Conservation (phyloP, 2,329 filamentous ascomycete genomes). For the Cadophora sp. region DNA sequence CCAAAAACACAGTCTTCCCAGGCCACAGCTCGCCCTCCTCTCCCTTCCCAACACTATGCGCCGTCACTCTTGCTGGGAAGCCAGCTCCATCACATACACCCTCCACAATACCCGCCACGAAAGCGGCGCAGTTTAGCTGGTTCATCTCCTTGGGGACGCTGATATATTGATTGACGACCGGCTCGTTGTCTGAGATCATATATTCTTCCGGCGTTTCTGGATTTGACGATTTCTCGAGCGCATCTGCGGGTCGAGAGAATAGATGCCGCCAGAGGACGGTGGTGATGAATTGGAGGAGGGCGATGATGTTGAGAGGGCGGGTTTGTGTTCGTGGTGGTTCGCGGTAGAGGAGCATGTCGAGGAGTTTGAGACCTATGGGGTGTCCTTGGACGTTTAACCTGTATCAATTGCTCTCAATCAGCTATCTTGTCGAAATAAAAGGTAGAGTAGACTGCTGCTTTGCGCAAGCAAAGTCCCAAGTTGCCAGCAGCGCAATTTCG, state of each 20-base stretch:
- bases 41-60: slow-evolving; percentile 74
- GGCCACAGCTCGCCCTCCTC: slow-evolving; percentile 86
- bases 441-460: not conserved
- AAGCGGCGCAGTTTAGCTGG: slow-evolving; percentile 95
- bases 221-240: slow-evolving; percentile 86
- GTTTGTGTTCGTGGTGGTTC: slow-evolving; percentile 72
- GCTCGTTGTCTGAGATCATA: slow-evolving; percentile 99
- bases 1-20: slow-evolving; percentile 91
- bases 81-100: slow-evolving; percentile 93
- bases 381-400: slow-evolving; percentile 93
- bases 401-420: slow-evolving; percentile 7
- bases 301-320: slow-evolving; percentile 85
- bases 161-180: slow-evolving; percentile 92
- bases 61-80: slow-evolving; percentile 87
- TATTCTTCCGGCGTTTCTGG: slow-evolving; percentile 90
- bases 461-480: not conserved
- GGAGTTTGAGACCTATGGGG: slow-evolving; percentile 89
- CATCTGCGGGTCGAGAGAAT: slow-evolving; percentile 88
- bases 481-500: not conserved
- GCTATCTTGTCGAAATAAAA: not conserved
- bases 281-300: slow-evolving; percentile 94
- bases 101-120: slow-evolving; percentile 93
- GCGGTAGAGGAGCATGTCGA: slow-evolving; percentile 92
- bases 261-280: slow-evolving; percentile 91
- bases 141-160: slow-evolving; percentile 94